Percentiles rank a stretch among this genome's conserved stretches.
These are phyloP conservation scores for Capsella rubella DNA, from an alignment of 441 rosid genomes.

Conservation along the genomic window DNA sequence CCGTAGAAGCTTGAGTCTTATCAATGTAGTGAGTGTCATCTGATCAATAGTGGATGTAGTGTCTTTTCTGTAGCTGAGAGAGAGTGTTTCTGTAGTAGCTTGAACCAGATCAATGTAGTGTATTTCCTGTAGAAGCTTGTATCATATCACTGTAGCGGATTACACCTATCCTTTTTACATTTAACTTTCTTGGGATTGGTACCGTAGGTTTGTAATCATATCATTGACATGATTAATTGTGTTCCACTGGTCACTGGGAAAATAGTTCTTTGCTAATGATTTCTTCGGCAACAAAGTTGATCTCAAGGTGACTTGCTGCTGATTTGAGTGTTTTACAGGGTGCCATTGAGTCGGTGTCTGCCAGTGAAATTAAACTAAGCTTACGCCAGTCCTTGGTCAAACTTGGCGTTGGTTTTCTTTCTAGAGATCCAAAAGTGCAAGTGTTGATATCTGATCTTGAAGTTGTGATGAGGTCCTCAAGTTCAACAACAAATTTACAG, in stretches of 20 bases:
- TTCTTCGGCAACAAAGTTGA: neutral
- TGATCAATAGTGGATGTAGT: neutral
- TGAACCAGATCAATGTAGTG: no score
- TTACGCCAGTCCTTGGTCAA: constrained; percentile 91
- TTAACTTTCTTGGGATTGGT: constrained; percentile 2
- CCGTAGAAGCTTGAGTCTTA: neutral
- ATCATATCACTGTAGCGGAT: no score
- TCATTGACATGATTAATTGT: constrained; percentile 7
- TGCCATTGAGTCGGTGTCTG: constrained; percentile 85
- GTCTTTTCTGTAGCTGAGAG: no score
- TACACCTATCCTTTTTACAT: neutral
- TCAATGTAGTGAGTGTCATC: constrained; percentile 1
- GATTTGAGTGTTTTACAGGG: constrained; percentile 69
- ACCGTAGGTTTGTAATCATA: constrained; percentile 16
- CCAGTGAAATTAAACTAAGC: constrained; percentile 90
- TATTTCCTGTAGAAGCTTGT: no score
- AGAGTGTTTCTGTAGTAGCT: no score
- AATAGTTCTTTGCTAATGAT: neutral
- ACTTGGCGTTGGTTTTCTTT: constrained; percentile 90
- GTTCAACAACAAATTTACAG: constrained; percentile 56
- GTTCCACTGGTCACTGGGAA: constrained; percentile 16
- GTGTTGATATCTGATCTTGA: constrained; percentile 82
- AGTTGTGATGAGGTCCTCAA: constrained; percentile 79
- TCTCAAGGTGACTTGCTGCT: constrained; percentile 20
- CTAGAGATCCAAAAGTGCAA: constrained; percentile 94